These are phyloP conservation scores for Pyricularia grisea DNA, from an alignment of 2,329 filamentous ascomycete species.

Conservation along the genomic window DNA sequence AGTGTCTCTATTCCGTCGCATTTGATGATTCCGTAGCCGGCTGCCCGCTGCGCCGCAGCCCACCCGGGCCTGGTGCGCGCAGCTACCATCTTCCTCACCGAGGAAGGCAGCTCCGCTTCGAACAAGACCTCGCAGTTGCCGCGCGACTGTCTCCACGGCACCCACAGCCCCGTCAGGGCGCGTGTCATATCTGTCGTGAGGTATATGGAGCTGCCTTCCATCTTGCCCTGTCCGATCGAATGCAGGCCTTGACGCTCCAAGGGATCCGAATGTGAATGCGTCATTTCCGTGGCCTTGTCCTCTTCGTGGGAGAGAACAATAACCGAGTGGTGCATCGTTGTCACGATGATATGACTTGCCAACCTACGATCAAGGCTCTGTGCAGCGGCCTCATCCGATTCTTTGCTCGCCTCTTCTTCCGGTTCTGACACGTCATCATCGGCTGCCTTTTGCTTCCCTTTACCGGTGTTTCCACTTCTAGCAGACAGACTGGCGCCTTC, in stretches of 20 bases:
- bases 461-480: not conserved
- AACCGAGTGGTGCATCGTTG: not conserved
- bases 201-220: slow-evolving; percentile 26
- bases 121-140: slow-evolving; percentile 39
- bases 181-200: slow-evolving; percentile 39
- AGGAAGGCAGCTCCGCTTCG: slow-evolving; percentile 43
- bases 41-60: slow-evolving; percentile 24
- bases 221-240: not conserved
- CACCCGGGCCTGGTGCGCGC: slow-evolving; percentile 44
- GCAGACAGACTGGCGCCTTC: not conserved
- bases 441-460: not conserved
- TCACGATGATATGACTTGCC: not conserved
- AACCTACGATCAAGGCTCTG: not conserved
- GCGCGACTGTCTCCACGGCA: slow-evolving; percentile 30
- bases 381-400: slow-evolving; percentile 10
- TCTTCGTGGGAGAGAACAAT: not conserved
- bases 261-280: not conserved
- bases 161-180: slow-evolving; percentile 39
- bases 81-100: slow-evolving; percentile 46
- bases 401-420: not conserved
- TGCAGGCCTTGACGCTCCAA: not conserved
- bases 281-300: not conserved
- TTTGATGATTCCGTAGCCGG: slow-evolving; percentile 31
- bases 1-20: slow-evolving; percentile 44
- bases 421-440: not conserved